These are phyloP conservation scores for Lipomyces yamadae DNA, from an alignment of 805 yeast species.

Conservation along the genomic window DNA sequence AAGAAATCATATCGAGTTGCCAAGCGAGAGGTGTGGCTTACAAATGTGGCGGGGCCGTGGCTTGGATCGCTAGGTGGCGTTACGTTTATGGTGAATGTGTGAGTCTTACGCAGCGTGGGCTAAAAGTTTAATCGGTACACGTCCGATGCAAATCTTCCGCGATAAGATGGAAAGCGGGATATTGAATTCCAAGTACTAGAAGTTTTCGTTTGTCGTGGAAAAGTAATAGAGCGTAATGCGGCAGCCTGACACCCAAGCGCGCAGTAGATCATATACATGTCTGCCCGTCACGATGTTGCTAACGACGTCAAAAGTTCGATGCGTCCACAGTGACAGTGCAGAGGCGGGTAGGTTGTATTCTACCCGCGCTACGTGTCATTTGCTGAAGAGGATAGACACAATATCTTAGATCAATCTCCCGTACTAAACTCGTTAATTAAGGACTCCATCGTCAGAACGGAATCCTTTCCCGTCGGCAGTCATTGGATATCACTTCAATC, in stretches of 20 bases:
- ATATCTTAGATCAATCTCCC: constrained; percentile 17
- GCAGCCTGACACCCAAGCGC: too few relatives aligned
- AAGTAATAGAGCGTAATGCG: too few relatives aligned
- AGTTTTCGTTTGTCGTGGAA: too few relatives aligned
- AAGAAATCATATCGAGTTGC: neutral
- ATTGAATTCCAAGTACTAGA: too few relatives aligned
- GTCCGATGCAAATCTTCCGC: too few relatives aligned
- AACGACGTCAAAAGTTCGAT: constrained; percentile 14
- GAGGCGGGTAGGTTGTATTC: constrained; percentile 2
- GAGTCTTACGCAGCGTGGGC: too few relatives aligned
- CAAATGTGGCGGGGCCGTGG: constrained; percentile 11
- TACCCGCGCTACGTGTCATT: neutral
- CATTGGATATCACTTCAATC: constrained; percentile 1
- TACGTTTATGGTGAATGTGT: too few relatives aligned
- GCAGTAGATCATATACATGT: constrained; percentile 22
- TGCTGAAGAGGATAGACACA: neutral
- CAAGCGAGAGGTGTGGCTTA: neutral
- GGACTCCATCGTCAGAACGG: neutral
- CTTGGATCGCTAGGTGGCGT: too few relatives aligned
- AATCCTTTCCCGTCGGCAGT: constrained; percentile 10
- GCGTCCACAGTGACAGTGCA: constrained; percentile 9
- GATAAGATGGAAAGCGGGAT: too few relatives aligned
- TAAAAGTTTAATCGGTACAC: too few relatives aligned
- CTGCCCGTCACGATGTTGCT: constrained; percentile 15
- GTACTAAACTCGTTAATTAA: constrained; percentile 9